phyloP scores from a whole-genome alignment of 495 filamentous ascomycete genomes.

The Halenospora varia region DNA sequence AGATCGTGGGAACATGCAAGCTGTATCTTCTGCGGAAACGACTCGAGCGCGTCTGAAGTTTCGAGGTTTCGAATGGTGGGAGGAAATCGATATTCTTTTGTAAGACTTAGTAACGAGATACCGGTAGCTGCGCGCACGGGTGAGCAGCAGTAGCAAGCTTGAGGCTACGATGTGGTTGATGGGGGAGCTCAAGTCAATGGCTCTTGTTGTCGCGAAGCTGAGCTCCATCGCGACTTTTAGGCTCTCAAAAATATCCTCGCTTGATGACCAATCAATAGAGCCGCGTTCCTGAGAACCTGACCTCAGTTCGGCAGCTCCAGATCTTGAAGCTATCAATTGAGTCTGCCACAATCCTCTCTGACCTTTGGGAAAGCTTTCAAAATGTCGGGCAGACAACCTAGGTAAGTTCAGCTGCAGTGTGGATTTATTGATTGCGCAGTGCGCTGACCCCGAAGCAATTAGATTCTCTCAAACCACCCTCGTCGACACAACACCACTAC shows the following conservation, averaged over 20 bases:
- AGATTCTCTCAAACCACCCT: conserved; percentile 93
- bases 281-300: conserved; percentile 9
- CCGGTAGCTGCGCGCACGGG: neutral
- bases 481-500: conserved; percentile 94
- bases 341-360: conserved; percentile 11
- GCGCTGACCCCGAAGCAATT: conserved; percentile 18
- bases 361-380: conserved; percentile 29
- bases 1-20: neutral
- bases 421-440: neutral
- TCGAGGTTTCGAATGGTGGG: neutral
- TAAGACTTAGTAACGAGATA: neutral
- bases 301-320: conserved; percentile 16
- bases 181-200: neutral
- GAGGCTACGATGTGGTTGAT: neutral
- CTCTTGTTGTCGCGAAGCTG: conserved; percentile 4
- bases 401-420: conserved; percentile 31
- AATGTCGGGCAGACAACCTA: conserved; percentile 48
- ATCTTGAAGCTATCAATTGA: conserved; percentile 17
- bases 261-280: conserved; percentile 9
- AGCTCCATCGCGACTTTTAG: neutral
- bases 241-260: neutral
- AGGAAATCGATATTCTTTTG: neutral
- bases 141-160: neutral
- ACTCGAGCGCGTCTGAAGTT: neutral
- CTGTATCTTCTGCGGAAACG: neutral